phyloP scores from a whole-genome alignment of 331 rosid species.

The Malus hybrid region DNA sequence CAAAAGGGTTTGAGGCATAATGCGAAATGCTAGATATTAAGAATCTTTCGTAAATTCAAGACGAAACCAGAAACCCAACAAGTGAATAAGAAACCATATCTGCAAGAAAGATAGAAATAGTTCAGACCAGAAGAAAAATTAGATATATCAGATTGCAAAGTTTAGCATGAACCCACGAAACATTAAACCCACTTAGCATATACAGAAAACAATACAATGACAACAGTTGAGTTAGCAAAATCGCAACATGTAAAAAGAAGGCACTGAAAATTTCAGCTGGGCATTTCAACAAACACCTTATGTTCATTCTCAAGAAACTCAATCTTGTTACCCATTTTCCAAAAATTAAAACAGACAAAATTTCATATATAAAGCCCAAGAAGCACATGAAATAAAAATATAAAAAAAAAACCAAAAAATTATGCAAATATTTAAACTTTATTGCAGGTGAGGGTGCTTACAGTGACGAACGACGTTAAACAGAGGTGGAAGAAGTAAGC shows the following conservation, averaged over 20 bases:
- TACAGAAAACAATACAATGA: too few relatives aligned
- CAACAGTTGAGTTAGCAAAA: too few relatives aligned
- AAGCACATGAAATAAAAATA: background rate
- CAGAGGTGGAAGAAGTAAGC: background rate
- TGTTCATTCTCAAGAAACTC: background rate
- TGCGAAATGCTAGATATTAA: background rate
- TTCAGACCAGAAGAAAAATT: background rate
- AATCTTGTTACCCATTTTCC: background rate
- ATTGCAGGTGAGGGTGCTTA: background rate
- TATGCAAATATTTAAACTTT: too few relatives aligned
- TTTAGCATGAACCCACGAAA: background rate
- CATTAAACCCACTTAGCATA: background rate
- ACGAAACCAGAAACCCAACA: too few relatives aligned
- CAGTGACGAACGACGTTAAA: background rate
- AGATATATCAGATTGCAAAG: background rate
- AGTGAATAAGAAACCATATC: constrained; percentile 11
- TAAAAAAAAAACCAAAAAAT: too few relatives aligned
- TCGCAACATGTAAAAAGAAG: background rate
- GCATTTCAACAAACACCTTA: constrained; percentile 2
- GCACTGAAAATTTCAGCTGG: background rate
- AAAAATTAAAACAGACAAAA: background rate
- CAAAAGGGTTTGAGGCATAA: background rate
- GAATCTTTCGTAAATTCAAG: too few relatives aligned
- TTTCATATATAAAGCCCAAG: background rate
- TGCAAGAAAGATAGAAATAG: constrained; percentile 5